Evolutionary conservation across 2,329 filamentous ascomycete species (phyloP).

Genomic region (Pseudocercospora pini-densiflorae): DNA sequence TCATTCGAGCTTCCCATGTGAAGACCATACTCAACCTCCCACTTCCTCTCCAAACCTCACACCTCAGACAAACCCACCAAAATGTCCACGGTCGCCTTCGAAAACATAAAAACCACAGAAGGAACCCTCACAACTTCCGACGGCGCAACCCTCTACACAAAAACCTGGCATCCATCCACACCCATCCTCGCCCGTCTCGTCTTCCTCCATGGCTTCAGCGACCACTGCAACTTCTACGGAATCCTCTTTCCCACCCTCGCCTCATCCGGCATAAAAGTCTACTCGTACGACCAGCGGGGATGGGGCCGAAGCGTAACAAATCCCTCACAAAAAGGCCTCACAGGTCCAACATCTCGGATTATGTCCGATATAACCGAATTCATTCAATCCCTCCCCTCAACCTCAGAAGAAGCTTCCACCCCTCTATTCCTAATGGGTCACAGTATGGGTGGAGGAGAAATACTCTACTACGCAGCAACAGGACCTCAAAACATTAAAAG

Average conservation of each 20-base stretch:
- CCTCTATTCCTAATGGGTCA: slow-evolving; percentile 88
- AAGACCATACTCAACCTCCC: not conserved
- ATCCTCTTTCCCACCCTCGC: slow-evolving; percentile 74
- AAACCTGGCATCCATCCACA: slow-evolving; percentile 59
- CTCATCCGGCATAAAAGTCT: slow-evolving; percentile 72
- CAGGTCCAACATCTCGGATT: slow-evolving; percentile 74
- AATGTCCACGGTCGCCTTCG: slow-evolving; percentile 14
- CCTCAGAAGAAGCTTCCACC: slow-evolving; percentile 24
- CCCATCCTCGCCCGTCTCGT: slow-evolving; percentile 74
- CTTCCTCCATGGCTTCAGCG: slow-evolving; percentile 88
- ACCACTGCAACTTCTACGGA: slow-evolving; percentile 78
- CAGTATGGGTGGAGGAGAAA: slow-evolving; percentile 86
- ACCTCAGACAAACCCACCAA: slow-evolving; percentile 4
- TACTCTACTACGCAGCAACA: slow-evolving; percentile 62
- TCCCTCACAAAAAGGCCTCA: slow-evolving; percentile 68
- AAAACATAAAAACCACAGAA: slow-evolving; percentile 49
- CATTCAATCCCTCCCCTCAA: slow-evolving; percentile 51
- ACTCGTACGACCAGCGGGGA: slow-evolving; percentile 82
- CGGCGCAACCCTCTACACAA: slow-evolving; percentile 62
- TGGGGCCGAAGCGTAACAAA: slow-evolving; percentile 77
- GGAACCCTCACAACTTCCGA: slow-evolving; percentile 57
- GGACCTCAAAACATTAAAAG: slow-evolving; percentile 58
- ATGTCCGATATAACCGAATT: slow-evolving; percentile 80
- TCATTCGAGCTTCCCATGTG: not conserved
- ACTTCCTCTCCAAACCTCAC: not conserved